Evolutionary conservation across 768 basidiomycete genomes (phyloP), one percentile per base, ranked within the genome.

Genomic region (Termitomyces sp.): DNA sequence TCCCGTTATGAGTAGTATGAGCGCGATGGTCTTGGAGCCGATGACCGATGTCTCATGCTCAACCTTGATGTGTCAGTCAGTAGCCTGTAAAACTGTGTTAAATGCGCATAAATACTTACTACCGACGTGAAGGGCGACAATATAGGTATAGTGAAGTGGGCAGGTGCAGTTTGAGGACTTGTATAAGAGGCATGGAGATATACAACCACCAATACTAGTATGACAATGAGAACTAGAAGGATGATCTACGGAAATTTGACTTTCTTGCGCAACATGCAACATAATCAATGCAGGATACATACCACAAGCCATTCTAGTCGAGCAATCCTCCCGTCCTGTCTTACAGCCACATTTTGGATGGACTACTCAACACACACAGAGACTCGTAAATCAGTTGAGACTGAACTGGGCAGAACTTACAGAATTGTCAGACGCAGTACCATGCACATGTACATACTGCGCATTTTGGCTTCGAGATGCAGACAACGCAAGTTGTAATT

Each of bases 61-160:
- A n/a, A 89, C 82, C 90, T 92, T 59, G 8, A 20, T 29, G 36
- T 20, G 29, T 59, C 14, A n/a, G 43, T 48, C 5, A 42, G 11
- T 10, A 9, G 2, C 17, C 11, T 36, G 17, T 63, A 25, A 36
- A 38, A 47, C 32, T 3, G 29, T 29, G 32, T 43, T 47, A 20
- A 17, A 20, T 36, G 34, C 20, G n/a, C 20, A 52, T 15, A 40
- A 45, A 57, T 47, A 9, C 83, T 59, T 61, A 91, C 89, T 69
- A 91, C 90, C 10, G 88, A 90, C 2, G 88, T 83, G 66, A 91
- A 92, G 0, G 89, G 90, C 0, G 90, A 92, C 17, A 92, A 70
- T 4, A 92, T 86, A 4, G 90, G 89, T 29, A 92, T 87, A 0
- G 89, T 91, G 69, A 90, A 90, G 68, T 91, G 90, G 1, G 81